Base-by-base conservation (phyloP, 1,139 yeast species). In the Yamadazyma pseudoaaseri region DNA sequence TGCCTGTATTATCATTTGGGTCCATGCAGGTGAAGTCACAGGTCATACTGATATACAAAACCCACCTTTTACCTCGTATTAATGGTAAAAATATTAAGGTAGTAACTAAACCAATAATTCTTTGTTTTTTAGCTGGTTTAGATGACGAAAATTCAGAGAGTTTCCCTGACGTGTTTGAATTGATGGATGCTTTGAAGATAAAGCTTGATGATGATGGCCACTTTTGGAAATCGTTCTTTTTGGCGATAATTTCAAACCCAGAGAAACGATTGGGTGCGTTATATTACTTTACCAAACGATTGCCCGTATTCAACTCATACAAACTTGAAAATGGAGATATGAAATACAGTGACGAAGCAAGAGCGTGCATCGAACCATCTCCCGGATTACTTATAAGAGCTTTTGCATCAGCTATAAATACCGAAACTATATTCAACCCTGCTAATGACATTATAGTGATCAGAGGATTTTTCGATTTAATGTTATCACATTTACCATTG, bases 91-190 rank as follows among this genome's bases (percentile, higher is more conserved):
- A 73, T 2, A 59, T 87, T 35, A 67, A 77, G 33, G 60, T 70
- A 13, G 58, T 86, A 14, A 62, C 84, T 16, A 80, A 77, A 41
- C 90, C 97, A 0, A 54, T 92, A 14, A 58, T 92, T 6, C 66
- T 89, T 31, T 76, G 94, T 43, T 65, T 90, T 26, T 59, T 92
- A 9, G 89, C 96, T 0, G 96, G 96, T 0, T 71, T 94, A 31
- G 98, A 92, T 47, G 97, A 92, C 48, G 96, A 89, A 45, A 77
- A 87, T 29, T 81, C 92, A 14, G 98, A 92, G 51, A 79, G 82
- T 21, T 90, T 84, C 52, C 69, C 66, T 11, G 75, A 80, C 3
- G 74, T 80, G 1, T 47, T 87, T 37, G 62, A 63, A 1, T 54
- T 90, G 26, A 63, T 92, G 34, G 90, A 81, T 34, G 56, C 62